These are phyloP conservation scores for Globisporangium spinosum DNA, from an alignment of 352 stramenopile genomes.

Conservation along the genomic window DNA sequence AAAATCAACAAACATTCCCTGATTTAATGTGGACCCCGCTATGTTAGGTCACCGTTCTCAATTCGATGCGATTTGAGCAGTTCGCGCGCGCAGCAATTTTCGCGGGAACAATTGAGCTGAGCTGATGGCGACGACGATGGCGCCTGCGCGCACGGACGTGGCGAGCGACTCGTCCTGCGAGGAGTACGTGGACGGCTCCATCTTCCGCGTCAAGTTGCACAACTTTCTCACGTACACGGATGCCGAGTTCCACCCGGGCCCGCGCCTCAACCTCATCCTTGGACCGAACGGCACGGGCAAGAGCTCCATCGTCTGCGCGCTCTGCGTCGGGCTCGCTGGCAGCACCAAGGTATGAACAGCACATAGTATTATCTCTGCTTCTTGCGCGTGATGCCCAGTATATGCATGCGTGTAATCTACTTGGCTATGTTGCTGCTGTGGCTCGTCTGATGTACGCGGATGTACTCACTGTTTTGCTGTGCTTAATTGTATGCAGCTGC, in stretches of 20 bases:
- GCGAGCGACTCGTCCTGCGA: conserved; percentile 33
- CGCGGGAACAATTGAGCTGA: conserved; percentile 34
- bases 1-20: too few species aligned
- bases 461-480: not conserved
- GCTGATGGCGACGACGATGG: conserved; percentile 10
- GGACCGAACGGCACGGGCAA: conserved; percentile 96
- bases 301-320: conserved; percentile 94
- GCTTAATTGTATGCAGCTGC: conserved; percentile 34
- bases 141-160: conserved; percentile 25
- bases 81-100: conserved; percentile 25
- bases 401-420: not conserved
- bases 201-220: conserved; percentile 89
- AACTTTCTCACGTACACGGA: conserved; percentile 95
- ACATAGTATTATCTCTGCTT: not conserved
- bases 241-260: conserved; percentile 87
- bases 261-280: conserved; percentile 97
- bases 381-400: not conserved
- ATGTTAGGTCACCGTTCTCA: not conserved
- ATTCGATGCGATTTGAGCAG: not conserved
- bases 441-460: not conserved
- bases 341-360: conserved; percentile 75
- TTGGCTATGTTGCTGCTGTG: not conserved
- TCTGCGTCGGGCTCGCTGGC: conserved; percentile 95
- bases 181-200: conserved; percentile 83
- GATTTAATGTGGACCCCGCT: not conserved